A percentile compares a stretch with the other conserved stretches of the same genome.
phyloP scores from a whole-genome alignment of 345 rosid species.

The Sisymbrium altissimum region DNA sequence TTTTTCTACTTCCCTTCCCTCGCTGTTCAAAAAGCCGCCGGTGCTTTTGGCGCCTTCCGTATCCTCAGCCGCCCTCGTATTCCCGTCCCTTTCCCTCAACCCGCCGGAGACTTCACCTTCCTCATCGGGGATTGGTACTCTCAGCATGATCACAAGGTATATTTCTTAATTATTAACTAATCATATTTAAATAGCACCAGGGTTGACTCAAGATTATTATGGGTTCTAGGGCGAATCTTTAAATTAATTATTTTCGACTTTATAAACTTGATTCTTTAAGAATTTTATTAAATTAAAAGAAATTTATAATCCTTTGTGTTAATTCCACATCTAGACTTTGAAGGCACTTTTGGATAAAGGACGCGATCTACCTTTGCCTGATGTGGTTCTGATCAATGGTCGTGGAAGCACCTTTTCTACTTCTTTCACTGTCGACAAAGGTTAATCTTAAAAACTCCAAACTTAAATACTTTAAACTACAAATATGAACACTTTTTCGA shows the following conservation, averaged over 20 bases:
- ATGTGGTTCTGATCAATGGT: constrained; percentile 65
- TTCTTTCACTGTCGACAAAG: constrained; percentile 55
- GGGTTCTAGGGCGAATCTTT: not conserved
- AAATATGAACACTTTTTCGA: not conserved
- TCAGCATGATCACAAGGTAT: constrained; percentile 57
- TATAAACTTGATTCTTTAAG: too few species aligned
- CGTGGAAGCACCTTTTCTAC: constrained; percentile 43
- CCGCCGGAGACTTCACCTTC: constrained; percentile 70
- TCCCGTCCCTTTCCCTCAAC: constrained; percentile 84
- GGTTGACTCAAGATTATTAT: not conserved
- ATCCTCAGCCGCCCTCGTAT: constrained; percentile 78
- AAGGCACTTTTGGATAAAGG: constrained; percentile 51
- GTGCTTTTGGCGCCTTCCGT: constrained; percentile 76
- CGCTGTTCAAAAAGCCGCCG: constrained; percentile 89
- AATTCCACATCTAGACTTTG: constrained; percentile 37
- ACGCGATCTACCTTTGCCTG: constrained; percentile 49
- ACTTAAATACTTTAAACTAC: not conserved
- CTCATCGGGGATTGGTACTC: constrained; percentile 81
- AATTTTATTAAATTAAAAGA: too few species aligned
- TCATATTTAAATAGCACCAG: not conserved
- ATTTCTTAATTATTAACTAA: not conserved
- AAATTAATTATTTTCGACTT: too few species aligned
- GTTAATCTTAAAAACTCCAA: constrained; percentile 1
- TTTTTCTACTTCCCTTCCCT: constrained; percentile 90
- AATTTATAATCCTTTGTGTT: too few species aligned